A percentile compares a stretch with the other conserved stretches of the same genome.
These are phyloP conservation scores for Trichoderma endophyticum DNA, from an alignment of 2,329 filamentous ascomycete genomes.

Conservation along the genomic window DNA sequence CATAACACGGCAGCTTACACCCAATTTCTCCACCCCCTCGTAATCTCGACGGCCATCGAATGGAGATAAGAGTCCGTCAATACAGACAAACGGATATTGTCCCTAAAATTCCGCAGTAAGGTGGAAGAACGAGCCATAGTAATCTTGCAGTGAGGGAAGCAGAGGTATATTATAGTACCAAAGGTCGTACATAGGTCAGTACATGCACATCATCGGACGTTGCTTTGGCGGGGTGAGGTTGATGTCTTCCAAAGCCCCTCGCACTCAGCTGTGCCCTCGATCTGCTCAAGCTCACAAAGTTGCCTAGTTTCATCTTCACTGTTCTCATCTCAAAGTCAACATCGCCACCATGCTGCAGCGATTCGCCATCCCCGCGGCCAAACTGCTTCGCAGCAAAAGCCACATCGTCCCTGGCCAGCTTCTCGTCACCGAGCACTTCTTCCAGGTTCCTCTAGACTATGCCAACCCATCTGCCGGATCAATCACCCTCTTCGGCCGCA, in stretches of 20 bases:
- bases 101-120: neutral
- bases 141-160: neutral
- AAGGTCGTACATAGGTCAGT: neutral
- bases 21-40: neutral
- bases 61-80: neutral
- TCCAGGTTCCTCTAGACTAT: conserved; percentile 82
- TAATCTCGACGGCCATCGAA: neutral
- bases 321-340: neutral
- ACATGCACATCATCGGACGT: neutral
- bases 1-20: neutral
- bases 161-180: neutral
- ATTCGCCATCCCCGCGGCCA: conserved; percentile 35
- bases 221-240: neutral
- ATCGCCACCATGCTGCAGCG: conserved; percentile 18
- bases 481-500: conserved; percentile 75
- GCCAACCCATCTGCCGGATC: conserved; percentile 55
- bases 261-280: neutral
- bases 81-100: neutral
- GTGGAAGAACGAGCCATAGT: neutral
- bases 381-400: conserved; percentile 40
- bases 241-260: neutral
- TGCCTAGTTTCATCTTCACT: neutral
- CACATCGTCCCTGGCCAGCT: conserved; percentile 61
- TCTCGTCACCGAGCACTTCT: conserved; percentile 76
- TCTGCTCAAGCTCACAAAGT: neutral